Evolutionary conservation across 257 asterid genomes (phyloP), one percentile per base, ranked within the genome.

Genomic region (Nicotiana paniculata): DNA sequence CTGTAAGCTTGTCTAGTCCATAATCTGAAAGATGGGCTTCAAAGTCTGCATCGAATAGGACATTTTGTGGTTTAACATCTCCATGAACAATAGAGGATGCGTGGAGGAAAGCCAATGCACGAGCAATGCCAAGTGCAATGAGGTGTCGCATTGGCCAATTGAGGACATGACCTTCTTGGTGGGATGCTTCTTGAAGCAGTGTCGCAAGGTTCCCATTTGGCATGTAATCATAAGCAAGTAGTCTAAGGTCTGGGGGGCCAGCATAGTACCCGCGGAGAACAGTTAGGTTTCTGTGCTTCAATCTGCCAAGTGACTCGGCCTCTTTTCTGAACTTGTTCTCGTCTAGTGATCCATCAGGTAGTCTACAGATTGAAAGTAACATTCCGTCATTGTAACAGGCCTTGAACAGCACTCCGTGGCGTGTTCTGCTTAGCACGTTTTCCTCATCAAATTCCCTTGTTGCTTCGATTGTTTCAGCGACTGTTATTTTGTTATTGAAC

Each of bases 81-180:
- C 97, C 92, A 7, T 92, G 97, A 18, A 90, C 90, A 59, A 90
- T 88, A 7, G 89, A 79, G 51, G 90, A 76, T 0, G 91, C 79
- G 24, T 92, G 96, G 5, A 92, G 96, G 81, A 90, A 92, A 11
- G 90, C 93, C 1, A 92, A 82, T 6, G 93, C 96, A 1, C 94
- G 89, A 9, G 92, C 93, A 63, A 92, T 89, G 54, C 96, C 96
- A 51, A 92, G 93, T 3, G 96, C 94, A 18, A 92, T 88, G 9
- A 92, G 89, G 83, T 92, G 96, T 53, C 96, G 88, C 96, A 92
- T 92, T 28, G 96, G 96, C 96, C 96, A 92, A 68, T 92, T 92
- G 30, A 92, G 90, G 18, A 92, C 92, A 77, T 92, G 96, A 32
- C 96, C 94, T n/a, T 92, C 96, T 83, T 92, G 96, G 85, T 92